These are phyloP conservation scores for Diaporthe aspalathi DNA, from an alignment of 2,329 filamentous ascomycete genomes.

Conservation along the genomic window DNA sequence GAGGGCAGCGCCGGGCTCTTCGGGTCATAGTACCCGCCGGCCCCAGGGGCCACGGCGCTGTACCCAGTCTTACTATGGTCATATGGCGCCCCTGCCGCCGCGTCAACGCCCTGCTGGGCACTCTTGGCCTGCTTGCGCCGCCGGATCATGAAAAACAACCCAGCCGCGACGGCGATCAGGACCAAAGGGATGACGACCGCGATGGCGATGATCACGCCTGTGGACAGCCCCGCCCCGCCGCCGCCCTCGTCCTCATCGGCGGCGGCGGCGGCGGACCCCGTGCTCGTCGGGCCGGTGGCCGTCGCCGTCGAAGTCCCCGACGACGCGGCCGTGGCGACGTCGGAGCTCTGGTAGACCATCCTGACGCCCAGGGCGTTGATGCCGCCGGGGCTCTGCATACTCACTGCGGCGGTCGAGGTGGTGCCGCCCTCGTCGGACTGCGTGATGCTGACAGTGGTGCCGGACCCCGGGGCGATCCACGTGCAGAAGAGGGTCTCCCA, in stretches of 20 bases:
- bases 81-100: not conserved
- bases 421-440: slow-evolving; percentile 40
- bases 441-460: slow-evolving; percentile 45
- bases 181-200: slow-evolving; percentile 48
- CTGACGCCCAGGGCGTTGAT: slow-evolving; percentile 51
- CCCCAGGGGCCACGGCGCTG: not conserved
- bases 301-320: not conserved
- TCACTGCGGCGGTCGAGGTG: slow-evolving; percentile 42
- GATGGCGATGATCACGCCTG: slow-evolving; percentile 45
- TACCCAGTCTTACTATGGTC: slow-evolving; percentile 6
- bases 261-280: slow-evolving; percentile 2
- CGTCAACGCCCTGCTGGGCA: not conserved
- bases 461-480: slow-evolving; percentile 47
- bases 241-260: not conserved
- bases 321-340: slow-evolving; percentile 40
- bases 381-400: slow-evolving; percentile 43
- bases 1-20: slow-evolving; percentile 17
- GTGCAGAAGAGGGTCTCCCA: slow-evolving; percentile 49
- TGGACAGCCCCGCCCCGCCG: slow-evolving; percentile 39
- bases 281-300: not conserved
- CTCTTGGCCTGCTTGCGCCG: slow-evolving; percentile 4
- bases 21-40: not conserved
- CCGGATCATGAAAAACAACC: slow-evolving; percentile 43
- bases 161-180: slow-evolving; percentile 43
- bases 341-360: slow-evolving; percentile 50